Evolutionary conservation across 495 filamentous ascomycete genomes (phyloP).

Genomic region (Aspergillus sclerotioniger): DNA sequence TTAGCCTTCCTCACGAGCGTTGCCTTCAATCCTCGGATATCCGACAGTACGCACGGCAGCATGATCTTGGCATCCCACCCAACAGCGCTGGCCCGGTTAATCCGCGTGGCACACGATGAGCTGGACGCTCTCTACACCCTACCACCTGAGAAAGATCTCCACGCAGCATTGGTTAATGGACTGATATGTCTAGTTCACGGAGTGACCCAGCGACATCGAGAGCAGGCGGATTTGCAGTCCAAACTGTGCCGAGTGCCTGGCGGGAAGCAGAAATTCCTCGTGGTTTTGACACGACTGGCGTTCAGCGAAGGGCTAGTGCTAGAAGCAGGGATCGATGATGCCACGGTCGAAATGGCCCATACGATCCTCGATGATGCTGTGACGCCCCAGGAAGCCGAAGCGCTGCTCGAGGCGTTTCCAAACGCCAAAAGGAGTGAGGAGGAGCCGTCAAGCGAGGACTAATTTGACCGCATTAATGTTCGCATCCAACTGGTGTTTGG

Average conservation of each 20-base stretch:
- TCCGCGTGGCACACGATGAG: conserved; percentile 62
- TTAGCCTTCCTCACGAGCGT: conserved; percentile 55
- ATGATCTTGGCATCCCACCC: conserved; percentile 52
- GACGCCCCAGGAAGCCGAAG: conserved; percentile 70
- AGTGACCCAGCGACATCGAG: conserved; percentile 49
- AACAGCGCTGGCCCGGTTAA: conserved; percentile 55
- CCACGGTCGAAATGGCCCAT: conserved; percentile 64
- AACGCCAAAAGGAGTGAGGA: conserved; percentile 32
- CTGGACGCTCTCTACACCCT: conserved; percentile 60
- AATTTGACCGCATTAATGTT: background rate
- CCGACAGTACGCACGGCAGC: conserved; percentile 47
- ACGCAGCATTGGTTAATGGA: conserved; percentile 54
- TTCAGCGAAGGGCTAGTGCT: conserved; percentile 62
- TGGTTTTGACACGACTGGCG: conserved; percentile 63
- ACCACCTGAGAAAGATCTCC: conserved; percentile 39
- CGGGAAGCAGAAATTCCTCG: conserved; percentile 64
- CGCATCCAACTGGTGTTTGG: no score
- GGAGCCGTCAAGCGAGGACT: background rate
- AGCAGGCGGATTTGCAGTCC: conserved; percentile 51
- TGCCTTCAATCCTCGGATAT: conserved; percentile 36
- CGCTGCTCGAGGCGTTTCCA: conserved; percentile 56
- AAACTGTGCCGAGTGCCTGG: conserved; percentile 57
- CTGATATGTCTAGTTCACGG: conserved; percentile 61
- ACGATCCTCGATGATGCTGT: conserved; percentile 62
- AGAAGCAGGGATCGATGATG: conserved; percentile 65